Evolutionary conservation across 2,329 filamentous ascomycete genomes (phyloP).

Genomic region (Diaporthe amygdali): DNA sequence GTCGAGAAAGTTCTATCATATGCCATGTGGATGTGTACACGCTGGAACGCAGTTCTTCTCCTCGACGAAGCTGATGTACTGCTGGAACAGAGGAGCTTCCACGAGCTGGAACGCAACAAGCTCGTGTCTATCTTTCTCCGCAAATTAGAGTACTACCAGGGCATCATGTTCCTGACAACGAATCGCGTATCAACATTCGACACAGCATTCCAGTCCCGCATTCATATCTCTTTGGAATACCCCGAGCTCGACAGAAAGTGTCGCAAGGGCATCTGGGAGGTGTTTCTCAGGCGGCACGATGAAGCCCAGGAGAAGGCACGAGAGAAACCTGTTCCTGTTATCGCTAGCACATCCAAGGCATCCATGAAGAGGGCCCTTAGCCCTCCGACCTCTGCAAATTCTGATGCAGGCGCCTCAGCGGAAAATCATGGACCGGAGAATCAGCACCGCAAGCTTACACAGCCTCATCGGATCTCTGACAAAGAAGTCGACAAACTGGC

Average conservation of each 20-base stretch:
- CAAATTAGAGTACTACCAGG: slow-evolving; percentile 40
- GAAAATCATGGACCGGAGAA: too few species aligned
- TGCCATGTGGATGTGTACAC: slow-evolving; percentile 35
- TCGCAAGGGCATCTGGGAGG: not conserved
- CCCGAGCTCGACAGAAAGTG: not conserved
- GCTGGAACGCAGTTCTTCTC: too few species aligned
- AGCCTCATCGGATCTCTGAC: too few species aligned
- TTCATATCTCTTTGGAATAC: not conserved
- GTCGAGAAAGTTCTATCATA: slow-evolving; percentile 37
- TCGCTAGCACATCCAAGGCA: too few species aligned
- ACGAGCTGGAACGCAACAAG: slow-evolving; percentile 40
- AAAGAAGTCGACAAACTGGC: too few species aligned
- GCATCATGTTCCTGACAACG: slow-evolving; percentile 41
- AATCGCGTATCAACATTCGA: slow-evolving; percentile 39
- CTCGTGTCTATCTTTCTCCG: slow-evolving; percentile 44
- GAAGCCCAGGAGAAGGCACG: not conserved
- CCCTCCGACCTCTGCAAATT: too few species aligned
- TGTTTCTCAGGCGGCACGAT: not conserved
- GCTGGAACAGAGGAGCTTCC: slow-evolving; percentile 37
- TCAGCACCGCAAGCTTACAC: too few species aligned
- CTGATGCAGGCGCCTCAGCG: too few species aligned
- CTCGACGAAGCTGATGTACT: slow-evolving; percentile 47
- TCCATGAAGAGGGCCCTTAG: too few species aligned
- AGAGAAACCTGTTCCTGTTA: too few species aligned
- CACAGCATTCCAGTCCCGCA: not conserved